Base-by-base conservation (phyloP, 768 basidiomycete genomes). In the Zangia roseola region DNA sequence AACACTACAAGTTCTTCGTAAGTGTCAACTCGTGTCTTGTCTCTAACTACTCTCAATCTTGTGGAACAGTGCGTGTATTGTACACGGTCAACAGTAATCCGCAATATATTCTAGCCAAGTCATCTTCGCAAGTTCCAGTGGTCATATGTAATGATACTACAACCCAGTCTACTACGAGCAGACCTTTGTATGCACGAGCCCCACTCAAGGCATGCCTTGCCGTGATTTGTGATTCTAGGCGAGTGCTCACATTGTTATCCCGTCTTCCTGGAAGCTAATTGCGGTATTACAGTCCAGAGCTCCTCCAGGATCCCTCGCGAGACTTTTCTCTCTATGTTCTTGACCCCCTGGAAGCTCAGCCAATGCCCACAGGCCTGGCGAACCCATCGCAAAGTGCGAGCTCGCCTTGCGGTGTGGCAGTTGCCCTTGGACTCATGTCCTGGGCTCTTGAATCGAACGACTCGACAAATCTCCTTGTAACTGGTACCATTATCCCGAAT, bases 251-350 rank as follows among this genome's bases (percentile, higher is more conserved):
- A 33, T 5, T 25, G 19, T 5, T 13, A 14, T 14, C 16, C 33
- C 8, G 40, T 20, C 24, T 17, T 10, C 23, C 24, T 23, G 4
- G 9, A 24, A 6, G 6, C 26, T 47, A 7, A 40, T 59, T 25
- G 35, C 31, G 24, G 21, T 17, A n/a, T 12, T 4, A 1, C 12
- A 89, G 88, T 56, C 88, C 89, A 10, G 89, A 91, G 59, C 72
- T 90, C 20, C 68, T 83, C 12, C 81, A 81, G 37, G 78, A 86
- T 55, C 62, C 56, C 16, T 61, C 71, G 28, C 78, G 82, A 51
- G 89, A 91, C 63, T 91, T 80, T 63, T 85, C 88, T 23, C 78
- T 91, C 26, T 91, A 91, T 58, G 81, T 85, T 6, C 79, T 90
- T 21, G 89, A 91, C 62, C 89, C 88, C 20, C 74, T 89, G 13